These are phyloP conservation scores for Venturia oleaginea DNA, from an alignment of 2,329 filamentous ascomycete species.

Conservation along the genomic window DNA sequence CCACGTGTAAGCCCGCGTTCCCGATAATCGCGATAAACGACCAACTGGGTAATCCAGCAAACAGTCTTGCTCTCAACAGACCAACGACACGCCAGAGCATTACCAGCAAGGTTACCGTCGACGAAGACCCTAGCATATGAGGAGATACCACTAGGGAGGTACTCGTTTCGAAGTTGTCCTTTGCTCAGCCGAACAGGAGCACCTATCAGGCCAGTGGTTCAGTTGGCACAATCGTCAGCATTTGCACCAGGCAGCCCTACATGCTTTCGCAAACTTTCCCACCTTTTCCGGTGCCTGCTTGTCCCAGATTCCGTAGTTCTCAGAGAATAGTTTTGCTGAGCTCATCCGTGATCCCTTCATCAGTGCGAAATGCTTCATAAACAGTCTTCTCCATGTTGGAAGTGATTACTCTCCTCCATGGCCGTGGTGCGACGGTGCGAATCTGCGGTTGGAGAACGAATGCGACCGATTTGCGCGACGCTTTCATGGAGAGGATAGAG, in stretches of 20 bases:
- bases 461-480: conserved; percentile 17
- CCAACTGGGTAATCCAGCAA: conserved; percentile 36
- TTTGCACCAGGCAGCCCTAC: conserved; percentile 13
- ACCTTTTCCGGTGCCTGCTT: conserved; percentile 17
- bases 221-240: not conserved
- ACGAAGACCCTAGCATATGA: conserved; percentile 27
- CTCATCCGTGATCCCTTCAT: conserved; percentile 24
- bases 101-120: conserved; percentile 25
- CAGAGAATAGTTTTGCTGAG: conserved; percentile 29
- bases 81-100: conserved; percentile 32
- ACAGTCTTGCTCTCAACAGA: conserved; percentile 22
- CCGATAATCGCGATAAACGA: conserved; percentile 29
- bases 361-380: conserved; percentile 22
- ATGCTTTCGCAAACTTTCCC: conserved; percentile 19
- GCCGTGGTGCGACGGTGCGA: conserved; percentile 15
- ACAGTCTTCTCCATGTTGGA: conserved; percentile 21
- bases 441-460: conserved; percentile 18
- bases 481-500: too few species aligned
- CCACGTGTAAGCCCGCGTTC: too few species aligned
- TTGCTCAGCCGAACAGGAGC: not conserved
- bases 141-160: conserved; percentile 21
- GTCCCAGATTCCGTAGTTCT: conserved; percentile 28
- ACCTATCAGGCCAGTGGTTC: not conserved
- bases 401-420: conserved; percentile 15
- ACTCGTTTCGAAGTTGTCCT: conserved; percentile 19